phyloP scores from a whole-genome alignment of 345 rosid species.

The Sonneratia alba region DNA sequence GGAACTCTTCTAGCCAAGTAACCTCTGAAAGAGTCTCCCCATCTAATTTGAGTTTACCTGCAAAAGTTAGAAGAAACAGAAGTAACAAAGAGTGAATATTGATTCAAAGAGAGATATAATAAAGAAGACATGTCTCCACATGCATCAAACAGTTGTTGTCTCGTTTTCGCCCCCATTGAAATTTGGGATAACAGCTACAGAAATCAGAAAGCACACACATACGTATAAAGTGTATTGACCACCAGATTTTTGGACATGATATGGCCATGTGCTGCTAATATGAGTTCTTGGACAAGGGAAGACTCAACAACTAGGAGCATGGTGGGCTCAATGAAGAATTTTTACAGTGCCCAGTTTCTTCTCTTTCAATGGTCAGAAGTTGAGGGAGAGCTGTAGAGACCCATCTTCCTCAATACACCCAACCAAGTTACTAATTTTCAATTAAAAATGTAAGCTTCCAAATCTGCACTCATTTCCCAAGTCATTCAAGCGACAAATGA shows the following conservation, averaged over 20 bases:
- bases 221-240: too few species aligned
- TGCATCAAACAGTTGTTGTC: neutral
- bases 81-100: neutral
- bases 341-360: neutral
- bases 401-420: neutral
- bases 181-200: neutral
- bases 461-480: neutral
- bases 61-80: slow-evolving; percentile 3
- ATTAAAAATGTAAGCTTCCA: neutral
- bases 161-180: neutral
- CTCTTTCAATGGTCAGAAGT: neutral
- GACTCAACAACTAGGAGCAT: neutral
- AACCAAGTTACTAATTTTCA: too few species aligned
- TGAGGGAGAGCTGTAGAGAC: neutral
- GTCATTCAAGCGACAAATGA: neutral
- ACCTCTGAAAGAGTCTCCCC: slow-evolving; percentile 42
- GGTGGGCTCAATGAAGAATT: neutral
- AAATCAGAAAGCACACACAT: too few species aligned
- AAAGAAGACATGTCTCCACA: neutral
- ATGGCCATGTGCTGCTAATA: too few species aligned
- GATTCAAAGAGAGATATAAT: neutral
- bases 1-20: slow-evolving; percentile 79
- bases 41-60: slow-evolving; percentile 55
- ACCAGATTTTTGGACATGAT: too few species aligned
- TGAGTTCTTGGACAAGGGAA: too few species aligned